Conservation (phyloP, 1,139 yeast species). For the Sugiyamaella novakii region DNA sequence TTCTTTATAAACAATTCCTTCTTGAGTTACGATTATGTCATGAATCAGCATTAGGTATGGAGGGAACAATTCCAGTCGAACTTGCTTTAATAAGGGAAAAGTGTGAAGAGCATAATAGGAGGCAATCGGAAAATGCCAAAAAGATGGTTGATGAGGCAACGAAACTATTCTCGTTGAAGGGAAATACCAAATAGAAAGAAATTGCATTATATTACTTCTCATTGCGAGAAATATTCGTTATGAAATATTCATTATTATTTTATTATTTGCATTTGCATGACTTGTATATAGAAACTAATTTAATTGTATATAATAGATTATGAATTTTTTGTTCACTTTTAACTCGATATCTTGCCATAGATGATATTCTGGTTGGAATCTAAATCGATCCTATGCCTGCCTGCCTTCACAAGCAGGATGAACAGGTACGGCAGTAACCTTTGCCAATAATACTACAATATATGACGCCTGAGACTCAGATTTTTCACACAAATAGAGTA, state of each 20-base stretch:
- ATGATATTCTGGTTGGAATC: too few relatives aligned
- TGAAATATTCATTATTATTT: slow-evolving; percentile 1
- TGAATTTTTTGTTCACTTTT: background rate
- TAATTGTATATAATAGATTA: too few relatives aligned
- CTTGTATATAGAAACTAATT: slow-evolving; percentile 10
- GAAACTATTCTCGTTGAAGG: slow-evolving; percentile 17
- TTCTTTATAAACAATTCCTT: slow-evolving; percentile 25
- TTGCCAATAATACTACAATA: too few relatives aligned
- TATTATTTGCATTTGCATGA: slow-evolving; percentile 12
- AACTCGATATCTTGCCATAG: too few relatives aligned
- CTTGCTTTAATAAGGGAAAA: slow-evolving; percentile 17
- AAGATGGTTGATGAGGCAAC: slow-evolving; percentile 21
- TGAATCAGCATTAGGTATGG: slow-evolving; percentile 13
- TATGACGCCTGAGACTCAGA: too few relatives aligned
- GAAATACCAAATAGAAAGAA: slow-evolving; percentile 7
- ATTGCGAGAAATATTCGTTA: background rate
- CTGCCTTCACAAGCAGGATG: too few relatives aligned
- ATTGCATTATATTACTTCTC: background rate
- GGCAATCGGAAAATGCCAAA: slow-evolving; percentile 19
- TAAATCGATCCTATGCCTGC: too few relatives aligned
- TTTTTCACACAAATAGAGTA: too few relatives aligned
- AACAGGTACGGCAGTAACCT: too few relatives aligned
- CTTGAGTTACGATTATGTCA: slow-evolving; percentile 23
- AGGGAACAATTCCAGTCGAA: slow-evolving; percentile 17
- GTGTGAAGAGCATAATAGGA: slow-evolving; percentile 24